A percentile compares a stretch with the other conserved stretches of the same genome.
These are phyloP conservation scores for Clitopilus hobsonii DNA, from an alignment of 768 basidiomycete species.

Conservation along the genomic window DNA sequence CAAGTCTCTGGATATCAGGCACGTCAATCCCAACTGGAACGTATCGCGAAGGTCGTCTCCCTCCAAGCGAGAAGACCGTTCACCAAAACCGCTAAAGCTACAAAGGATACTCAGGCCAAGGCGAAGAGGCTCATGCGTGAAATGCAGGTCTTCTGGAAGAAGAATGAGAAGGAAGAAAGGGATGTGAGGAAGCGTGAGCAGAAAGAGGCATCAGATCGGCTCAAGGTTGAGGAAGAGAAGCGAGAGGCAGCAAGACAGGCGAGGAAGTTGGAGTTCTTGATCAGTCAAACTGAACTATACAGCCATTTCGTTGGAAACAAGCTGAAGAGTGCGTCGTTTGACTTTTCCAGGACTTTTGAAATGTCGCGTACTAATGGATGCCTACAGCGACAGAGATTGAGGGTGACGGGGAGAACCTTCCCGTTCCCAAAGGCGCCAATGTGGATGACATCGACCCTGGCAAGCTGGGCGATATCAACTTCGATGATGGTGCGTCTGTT, in stretches of 20 bases:
- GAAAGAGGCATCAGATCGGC: slow-evolving; percentile 86
- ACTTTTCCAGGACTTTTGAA: slow-evolving; percentile 7
- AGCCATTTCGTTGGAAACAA: slow-evolving; percentile 99
- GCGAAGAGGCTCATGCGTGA: slow-evolving; percentile 89
- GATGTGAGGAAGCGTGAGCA: slow-evolving; percentile 91
- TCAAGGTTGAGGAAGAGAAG: slow-evolving; percentile 87
- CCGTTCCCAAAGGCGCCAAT: slow-evolving; percentile 53
- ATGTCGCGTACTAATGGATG: slow-evolving; percentile 9
- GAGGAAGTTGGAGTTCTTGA: slow-evolving; percentile 95
- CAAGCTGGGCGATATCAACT: slow-evolving; percentile 73
- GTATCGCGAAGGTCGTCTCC: slow-evolving; percentile 69
- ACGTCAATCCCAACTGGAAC: slow-evolving; percentile 65
- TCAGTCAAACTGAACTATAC: slow-evolving; percentile 97
- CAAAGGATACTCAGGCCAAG: slow-evolving; percentile 81
- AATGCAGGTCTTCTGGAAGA: slow-evolving; percentile 97
- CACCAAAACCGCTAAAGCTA: slow-evolving; percentile 67
- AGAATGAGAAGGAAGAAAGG: slow-evolving; percentile 95
- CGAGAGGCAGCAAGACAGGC: slow-evolving; percentile 92
- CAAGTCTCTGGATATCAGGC: slow-evolving; percentile 63
- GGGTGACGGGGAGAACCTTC: slow-evolving; percentile 41
- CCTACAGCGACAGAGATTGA: slow-evolving; percentile 69
- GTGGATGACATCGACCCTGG: slow-evolving; percentile 48
- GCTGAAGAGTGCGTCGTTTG: slow-evolving; percentile 81
- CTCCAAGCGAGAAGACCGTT: slow-evolving; percentile 77
- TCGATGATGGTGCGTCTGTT: slow-evolving; percentile 72